These are phyloP conservation scores for Rhododendron ovatum DNA, from an alignment of 148 eudicot species.

Conservation along the genomic window DNA sequence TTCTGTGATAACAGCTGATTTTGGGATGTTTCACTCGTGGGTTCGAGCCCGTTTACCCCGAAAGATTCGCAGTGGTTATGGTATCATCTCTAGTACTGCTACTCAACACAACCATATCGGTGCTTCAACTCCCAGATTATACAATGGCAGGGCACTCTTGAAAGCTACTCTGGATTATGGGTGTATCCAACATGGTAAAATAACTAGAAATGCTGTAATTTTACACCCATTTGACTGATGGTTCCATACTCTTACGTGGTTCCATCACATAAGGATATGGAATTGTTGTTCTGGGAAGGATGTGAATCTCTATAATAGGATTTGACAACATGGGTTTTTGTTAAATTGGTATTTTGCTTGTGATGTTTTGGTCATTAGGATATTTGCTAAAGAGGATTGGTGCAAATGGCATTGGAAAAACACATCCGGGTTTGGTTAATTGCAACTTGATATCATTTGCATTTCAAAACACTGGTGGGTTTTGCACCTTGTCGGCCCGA, in stretches of 20 bases:
- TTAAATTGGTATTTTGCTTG: neutral
- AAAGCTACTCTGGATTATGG: neutral
- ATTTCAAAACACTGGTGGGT: constrained; percentile 7
- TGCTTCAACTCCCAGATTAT: neutral
- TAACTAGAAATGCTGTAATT: neutral
- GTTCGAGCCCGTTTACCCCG: constrained; percentile 18
- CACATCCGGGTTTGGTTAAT: neutral
- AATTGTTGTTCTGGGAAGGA: neutral
- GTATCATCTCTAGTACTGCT: neutral
- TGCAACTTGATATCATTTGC: constrained; percentile 10
- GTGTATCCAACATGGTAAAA: constrained; percentile 5
- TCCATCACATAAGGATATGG: neutral
- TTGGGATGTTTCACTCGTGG: constrained; percentile 21
- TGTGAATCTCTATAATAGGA: neutral
- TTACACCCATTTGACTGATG: neutral
- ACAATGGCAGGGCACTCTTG: neutral
- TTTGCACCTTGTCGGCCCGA: constrained; percentile 17
- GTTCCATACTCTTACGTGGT: neutral
- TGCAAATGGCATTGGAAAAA: constrained; percentile 4
- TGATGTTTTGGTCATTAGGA: constrained; percentile 17
- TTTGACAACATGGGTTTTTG: neutral
- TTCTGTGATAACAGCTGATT: neutral
- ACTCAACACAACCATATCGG: neutral
- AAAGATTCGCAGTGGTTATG: constrained; percentile 15
- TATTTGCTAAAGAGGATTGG: neutral